These are phyloP conservation scores for Bullera alba DNA, from an alignment of 768 basidiomycete genomes.

Conservation along the genomic window DNA sequence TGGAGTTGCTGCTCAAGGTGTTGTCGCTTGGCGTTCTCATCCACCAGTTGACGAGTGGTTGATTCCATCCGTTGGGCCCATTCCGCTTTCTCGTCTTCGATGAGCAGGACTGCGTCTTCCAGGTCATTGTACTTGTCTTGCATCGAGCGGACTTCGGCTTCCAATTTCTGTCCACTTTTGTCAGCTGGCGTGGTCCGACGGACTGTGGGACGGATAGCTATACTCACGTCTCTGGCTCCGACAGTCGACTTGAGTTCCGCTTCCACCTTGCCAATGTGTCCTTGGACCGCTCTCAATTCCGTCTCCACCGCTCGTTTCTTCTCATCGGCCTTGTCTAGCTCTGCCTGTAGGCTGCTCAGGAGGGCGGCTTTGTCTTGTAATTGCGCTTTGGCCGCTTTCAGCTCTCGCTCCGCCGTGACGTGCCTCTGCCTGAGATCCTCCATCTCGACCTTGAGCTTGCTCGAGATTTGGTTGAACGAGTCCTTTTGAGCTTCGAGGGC, in stretches of 20 bases:
- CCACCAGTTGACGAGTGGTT: slow-evolving; percentile 63
- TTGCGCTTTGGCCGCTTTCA: slow-evolving; percentile 52
- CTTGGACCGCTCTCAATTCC: slow-evolving; percentile 21
- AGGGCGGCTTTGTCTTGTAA: slow-evolving; percentile 55
- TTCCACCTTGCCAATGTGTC: background rate
- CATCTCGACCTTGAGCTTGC: slow-evolving; percentile 67
- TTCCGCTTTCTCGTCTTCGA: slow-evolving; percentile 72
- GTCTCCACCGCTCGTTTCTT: slow-evolving; percentile 46
- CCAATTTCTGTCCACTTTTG: slow-evolving; percentile 55
- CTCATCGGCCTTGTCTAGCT: slow-evolving; percentile 54
- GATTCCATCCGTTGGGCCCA: slow-evolving; percentile 67
- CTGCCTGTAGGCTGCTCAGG: slow-evolving; percentile 49
- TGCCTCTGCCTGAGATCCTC: slow-evolving; percentile 61
- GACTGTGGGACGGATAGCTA: background rate
- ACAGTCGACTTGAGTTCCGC: slow-evolving; percentile 14
- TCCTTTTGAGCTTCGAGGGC: slow-evolving; percentile 64
- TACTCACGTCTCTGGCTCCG: slow-evolving; percentile 63
- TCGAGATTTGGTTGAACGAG: slow-evolving; percentile 59
- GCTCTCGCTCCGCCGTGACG: slow-evolving; percentile 57
- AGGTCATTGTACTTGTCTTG: slow-evolving; percentile 74
- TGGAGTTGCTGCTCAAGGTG: slow-evolving; percentile 66
- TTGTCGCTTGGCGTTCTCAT: slow-evolving; percentile 63
- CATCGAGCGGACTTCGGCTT: slow-evolving; percentile 65
- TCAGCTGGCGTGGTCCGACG: background rate
- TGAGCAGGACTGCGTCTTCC: slow-evolving; percentile 77